Base-by-base conservation (phyloP, 495 filamentous ascomycete species). In the Neohortaea acidophila region DNA sequence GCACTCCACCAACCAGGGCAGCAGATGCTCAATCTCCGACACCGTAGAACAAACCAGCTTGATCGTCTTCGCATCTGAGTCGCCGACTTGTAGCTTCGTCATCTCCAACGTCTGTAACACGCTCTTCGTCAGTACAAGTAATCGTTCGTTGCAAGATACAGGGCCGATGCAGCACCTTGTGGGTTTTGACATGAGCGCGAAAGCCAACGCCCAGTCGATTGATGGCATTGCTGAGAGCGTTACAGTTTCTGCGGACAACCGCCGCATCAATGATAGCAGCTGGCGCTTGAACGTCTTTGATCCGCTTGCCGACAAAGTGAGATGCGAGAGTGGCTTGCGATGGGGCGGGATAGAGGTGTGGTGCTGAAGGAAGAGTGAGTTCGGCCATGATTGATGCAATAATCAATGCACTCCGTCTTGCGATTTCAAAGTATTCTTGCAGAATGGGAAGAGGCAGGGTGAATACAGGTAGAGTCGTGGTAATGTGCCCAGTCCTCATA, bases 121-220 rank as follows among this genome's bases (percentile, higher is more conserved):
- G 14, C 17, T 35, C 5, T 7, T 32, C 6, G 11, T 9, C 29
- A 44, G 29, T 11, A 28, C 28, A n/a, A n/a, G 26, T 21, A 10
- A 24, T 21, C 28, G 20, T n/a, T n/a, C n/a, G n/a, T n/a, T n/a
- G n/a, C n/a, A n/a, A n/a, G n/a, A n/a, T n/a, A n/a, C n/a, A 18
- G 24, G n/a, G 11, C 6, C 2, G 24, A 12, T 11, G 13, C 37
- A 51, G 33, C 53, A 78, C 82, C 60, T 92, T 93, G 53, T 92
- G 84, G 17, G 81, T 81, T 51, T 92, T 92, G 38, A 89, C 73
- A 57, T 93, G 84, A 4, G 80, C 74, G 38, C 84, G 62, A 61
- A 85, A 91, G 18, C 67, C 69, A 17, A 87, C 62, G 1, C 63
- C 65, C 3, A 87, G 62, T 23, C 53, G 45, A 30, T 65, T 51